phyloP scores from a whole-genome alignment of 2,329 filamentous ascomycete species.

The Colletotrichum lini region DNA sequence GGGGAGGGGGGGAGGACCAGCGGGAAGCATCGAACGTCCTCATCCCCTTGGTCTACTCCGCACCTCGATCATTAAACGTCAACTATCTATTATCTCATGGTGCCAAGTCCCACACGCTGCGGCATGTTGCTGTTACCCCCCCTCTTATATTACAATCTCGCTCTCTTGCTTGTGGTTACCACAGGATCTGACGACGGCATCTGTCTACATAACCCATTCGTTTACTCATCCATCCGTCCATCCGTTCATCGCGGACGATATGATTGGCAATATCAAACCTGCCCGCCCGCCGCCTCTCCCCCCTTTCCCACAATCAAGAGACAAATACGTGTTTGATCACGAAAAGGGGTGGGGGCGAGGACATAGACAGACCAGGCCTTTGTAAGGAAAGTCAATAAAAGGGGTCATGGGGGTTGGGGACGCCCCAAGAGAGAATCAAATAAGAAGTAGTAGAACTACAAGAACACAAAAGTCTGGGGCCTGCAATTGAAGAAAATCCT shows the following conservation, averaged over 20 bases:
- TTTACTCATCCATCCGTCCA: not conserved
- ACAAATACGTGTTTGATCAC: not conserved
- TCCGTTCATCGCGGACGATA: not conserved
- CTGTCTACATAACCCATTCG: not conserved
- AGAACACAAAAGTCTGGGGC: not conserved
- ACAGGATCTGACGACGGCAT: conserved; percentile 1
- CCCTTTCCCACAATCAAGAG: not conserved
- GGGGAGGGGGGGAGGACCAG: not conserved
- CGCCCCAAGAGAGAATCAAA: no score
- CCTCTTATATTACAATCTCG: not conserved
- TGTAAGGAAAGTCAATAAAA: not conserved
- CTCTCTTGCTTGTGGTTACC: not conserved
- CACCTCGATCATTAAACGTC: no score
- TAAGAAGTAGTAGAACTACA: no score
- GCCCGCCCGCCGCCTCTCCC: not conserved
- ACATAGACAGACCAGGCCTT: not conserved
- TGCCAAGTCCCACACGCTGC: no score
- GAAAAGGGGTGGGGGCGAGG: not conserved
- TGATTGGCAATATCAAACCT: not conserved
- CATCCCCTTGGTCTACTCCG: no score
- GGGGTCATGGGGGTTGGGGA: not conserved
- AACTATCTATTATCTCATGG: not conserved
- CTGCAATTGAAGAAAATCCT: not conserved
- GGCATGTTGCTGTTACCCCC: not conserved
- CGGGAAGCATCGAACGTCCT: not conserved